phyloP scores from a whole-genome alignment of 2,329 filamentous ascomycete species.

The Fusarium palustre region DNA sequence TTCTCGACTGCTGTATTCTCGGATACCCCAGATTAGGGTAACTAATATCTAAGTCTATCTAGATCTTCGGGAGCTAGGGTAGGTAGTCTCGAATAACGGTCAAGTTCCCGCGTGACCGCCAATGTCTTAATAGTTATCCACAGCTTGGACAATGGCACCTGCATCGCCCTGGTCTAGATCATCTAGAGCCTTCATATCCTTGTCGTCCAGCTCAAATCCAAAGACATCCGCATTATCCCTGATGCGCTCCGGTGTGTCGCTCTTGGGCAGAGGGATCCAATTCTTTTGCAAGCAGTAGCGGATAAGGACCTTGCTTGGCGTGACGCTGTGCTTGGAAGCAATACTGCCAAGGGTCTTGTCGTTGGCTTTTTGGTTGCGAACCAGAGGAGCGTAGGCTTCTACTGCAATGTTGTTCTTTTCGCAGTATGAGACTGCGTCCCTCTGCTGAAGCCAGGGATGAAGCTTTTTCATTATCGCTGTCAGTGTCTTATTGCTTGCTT shows the following conservation, averaged over 20 bases:
- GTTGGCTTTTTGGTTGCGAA: slow-evolving; percentile 52
- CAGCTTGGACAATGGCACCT: slow-evolving; percentile 42
- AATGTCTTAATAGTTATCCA: slow-evolving; percentile 26
- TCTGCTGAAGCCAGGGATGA: slow-evolving; percentile 73
- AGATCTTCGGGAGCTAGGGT: slow-evolving; percentile 10
- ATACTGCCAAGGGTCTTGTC: slow-evolving; percentile 68
- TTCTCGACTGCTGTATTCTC: background rate
- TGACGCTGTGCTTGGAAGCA: slow-evolving; percentile 68
- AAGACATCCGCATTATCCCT: slow-evolving; percentile 69
- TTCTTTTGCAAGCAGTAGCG: slow-evolving; percentile 76
- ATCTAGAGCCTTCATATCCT: slow-evolving; percentile 63
- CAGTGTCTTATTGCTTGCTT: slow-evolving; percentile 28
- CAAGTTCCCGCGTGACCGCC: background rate
- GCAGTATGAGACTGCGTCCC: slow-evolving; percentile 62
- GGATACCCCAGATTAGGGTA: background rate
- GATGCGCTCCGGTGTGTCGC: slow-evolving; percentile 69
- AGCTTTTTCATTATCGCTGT: slow-evolving; percentile 68
- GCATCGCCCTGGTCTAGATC: slow-evolving; percentile 41
- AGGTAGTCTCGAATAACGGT: background rate
- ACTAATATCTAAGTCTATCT: background rate
- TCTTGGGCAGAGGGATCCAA: slow-evolving; percentile 75
- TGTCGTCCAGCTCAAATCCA: slow-evolving; percentile 65
- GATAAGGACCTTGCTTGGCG: slow-evolving; percentile 72
- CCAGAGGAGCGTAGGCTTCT: slow-evolving; percentile 53
- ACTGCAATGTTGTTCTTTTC: slow-evolving; percentile 78